phyloP scores from a whole-genome alignment of 768 basidiomycete species.

The Phlebiopsis gigantea region DNA sequence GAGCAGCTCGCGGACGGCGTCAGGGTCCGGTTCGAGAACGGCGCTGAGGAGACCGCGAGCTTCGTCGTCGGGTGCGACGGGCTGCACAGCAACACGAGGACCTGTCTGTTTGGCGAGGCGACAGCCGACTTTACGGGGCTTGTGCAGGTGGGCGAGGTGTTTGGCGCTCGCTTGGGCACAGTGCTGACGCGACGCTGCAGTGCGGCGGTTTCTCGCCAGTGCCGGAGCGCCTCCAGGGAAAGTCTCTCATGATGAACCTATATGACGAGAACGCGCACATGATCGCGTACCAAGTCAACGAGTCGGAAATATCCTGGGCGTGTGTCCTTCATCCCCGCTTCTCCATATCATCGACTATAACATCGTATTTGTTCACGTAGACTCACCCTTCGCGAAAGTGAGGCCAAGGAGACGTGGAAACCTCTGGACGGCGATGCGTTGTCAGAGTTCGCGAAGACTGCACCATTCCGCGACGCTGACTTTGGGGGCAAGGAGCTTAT shows the following conservation, averaged over 20 bases:
- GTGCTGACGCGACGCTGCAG: background rate
- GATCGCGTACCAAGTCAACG: conserved; percentile 31
- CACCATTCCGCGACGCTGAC: conserved; percentile 20
- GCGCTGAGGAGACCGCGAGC: conserved; percentile 29
- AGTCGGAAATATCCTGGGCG: conserved; percentile 16
- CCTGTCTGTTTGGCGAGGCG: conserved; percentile 7
- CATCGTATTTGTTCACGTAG: background rate
- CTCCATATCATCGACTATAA: background rate
- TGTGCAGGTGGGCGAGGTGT: background rate
- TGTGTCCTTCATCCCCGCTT: background rate
- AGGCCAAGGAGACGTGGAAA: conserved; percentile 38
- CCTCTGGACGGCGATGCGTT: conserved; percentile 21
- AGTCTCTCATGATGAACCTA: conserved; percentile 25
- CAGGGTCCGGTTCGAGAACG: conserved; percentile 31
- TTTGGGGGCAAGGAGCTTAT: conserved; percentile 25
- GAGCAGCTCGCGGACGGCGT: conserved; percentile 28
- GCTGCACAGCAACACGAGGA: conserved; percentile 36
- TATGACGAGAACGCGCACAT: conserved; percentile 34
- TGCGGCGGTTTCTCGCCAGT: conserved; percentile 1
- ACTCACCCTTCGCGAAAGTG: conserved; percentile 29
- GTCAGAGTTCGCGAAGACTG: conserved; percentile 17
- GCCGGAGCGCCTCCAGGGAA: conserved; percentile 19
- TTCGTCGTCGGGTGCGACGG: conserved; percentile 43
- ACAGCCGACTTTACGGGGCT: conserved; percentile 4
- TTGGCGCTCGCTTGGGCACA: background rate